Conservation (phyloP, 2,329 filamentous ascomycete species). For the Fusarium fujikuroi region DNA sequence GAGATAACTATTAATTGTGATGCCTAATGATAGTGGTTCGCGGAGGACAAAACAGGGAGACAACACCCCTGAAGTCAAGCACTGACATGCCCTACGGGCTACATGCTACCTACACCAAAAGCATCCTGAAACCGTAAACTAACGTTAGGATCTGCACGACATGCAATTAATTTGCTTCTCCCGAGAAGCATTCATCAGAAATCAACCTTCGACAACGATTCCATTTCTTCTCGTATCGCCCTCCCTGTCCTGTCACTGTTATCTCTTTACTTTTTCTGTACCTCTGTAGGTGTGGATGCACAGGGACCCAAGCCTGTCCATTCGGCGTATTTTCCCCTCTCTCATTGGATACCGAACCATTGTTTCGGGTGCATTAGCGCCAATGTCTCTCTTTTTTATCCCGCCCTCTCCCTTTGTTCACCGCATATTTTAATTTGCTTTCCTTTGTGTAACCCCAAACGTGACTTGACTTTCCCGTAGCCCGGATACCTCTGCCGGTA, state of each 20-base stretch:
- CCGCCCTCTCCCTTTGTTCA: background rate
- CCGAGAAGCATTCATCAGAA: conserved; percentile 8
- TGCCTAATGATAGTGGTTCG: background rate
- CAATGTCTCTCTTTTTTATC: background rate
- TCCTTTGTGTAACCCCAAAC: conserved; percentile 1
- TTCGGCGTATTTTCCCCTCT: conserved; percentile 10
- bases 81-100: background rate
- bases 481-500: conserved; percentile 13
- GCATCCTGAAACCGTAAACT: background rate
- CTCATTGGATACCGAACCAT: conserved; percentile 27
- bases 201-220: background rate
- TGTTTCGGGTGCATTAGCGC: conserved; percentile 39
- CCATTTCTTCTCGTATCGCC: background rate
- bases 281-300: background rate
- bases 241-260: background rate
- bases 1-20: background rate
- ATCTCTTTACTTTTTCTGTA: background rate
- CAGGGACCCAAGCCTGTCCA: background rate
- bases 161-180: conserved; percentile 18
- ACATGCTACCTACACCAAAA: background rate
- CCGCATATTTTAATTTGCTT: conserved; percentile 8
- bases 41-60: background rate
- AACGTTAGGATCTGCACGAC: background rate
- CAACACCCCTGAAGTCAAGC: background rate
- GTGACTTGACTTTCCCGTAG: background rate